Base-by-base conservation (phyloP, 2,329 filamentous ascomycete genomes). In the Fonsecaea nubica region DNA sequence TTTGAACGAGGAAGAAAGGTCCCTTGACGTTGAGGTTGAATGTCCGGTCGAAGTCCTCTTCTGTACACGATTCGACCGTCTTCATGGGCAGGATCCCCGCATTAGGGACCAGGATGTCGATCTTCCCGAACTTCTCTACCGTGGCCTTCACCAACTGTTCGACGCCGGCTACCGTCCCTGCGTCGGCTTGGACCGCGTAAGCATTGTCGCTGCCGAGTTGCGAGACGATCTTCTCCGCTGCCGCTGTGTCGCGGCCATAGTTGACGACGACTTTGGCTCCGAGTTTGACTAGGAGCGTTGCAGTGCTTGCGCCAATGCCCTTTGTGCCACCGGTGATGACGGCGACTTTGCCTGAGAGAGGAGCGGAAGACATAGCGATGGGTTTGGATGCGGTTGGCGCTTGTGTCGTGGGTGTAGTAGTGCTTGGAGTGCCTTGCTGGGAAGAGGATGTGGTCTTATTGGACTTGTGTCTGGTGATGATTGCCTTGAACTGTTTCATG, bases 21-120 rank as follows among this genome's bases (percentile, higher is more conserved):
- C 85, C 86, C 73, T 87, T 87, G 63, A 87, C 85, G 72, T 88
- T 88, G 40, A 87, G 65, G 50, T 76, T 76, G 71, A 85, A 85
- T 2, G 76, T 76, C 7, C 65, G 68, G 69, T 87, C 85, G 72
- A 84, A 88, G 67, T 82, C 79, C 7, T 76, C 79, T 73, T 87
- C 84, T 0, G 79, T 85, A 1, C 82, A 80, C 25, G 77, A 72
- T 38, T 82, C 80, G 13, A 89, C 77, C 57, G 81, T 80, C n/a
- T 77, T 79, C 77, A 85, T 81, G 1, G 77, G 77, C 76, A 87
- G 77, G 3, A 83, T 72, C 0, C 82, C 87, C 0, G 87, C 86
- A 67, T 86, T 88, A 2, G 83, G 79, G 54, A 89, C 78, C 2
- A 89, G 68, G 42, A 88, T 81, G 76, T 90, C 87, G 69, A 90